phyloP scores from a whole-genome alignment of 139 green algal genomes.

The Micractinium sp. region DNA sequence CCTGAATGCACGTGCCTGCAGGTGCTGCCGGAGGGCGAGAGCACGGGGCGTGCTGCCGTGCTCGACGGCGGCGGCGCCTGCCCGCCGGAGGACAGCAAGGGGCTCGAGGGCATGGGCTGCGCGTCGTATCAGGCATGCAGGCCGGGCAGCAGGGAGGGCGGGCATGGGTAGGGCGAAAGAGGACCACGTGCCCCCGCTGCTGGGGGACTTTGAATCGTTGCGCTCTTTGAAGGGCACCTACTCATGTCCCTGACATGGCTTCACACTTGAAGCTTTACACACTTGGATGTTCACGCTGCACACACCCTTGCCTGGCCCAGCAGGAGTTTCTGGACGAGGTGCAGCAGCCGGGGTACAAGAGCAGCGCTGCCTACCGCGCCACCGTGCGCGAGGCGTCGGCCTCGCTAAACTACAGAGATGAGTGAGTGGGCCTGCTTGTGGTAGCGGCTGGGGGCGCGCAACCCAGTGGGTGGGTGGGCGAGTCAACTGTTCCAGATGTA shows the following conservation, averaged over 20 bases:
- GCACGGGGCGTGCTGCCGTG: background rate
- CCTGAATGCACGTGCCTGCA: background rate
- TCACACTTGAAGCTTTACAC: background rate
- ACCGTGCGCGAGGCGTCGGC: background rate
- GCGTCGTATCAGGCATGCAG: background rate
- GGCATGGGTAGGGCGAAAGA: background rate
- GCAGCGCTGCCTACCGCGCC: background rate
- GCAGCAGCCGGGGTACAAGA: background rate
- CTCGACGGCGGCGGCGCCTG: background rate
- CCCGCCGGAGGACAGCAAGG: constrained; percentile 2
- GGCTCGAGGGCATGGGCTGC: background rate
- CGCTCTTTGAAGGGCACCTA: no score
- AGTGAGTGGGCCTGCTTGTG: background rate
- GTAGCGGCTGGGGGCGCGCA: no score
- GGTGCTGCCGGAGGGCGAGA: background rate
- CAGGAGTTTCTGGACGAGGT: background rate
- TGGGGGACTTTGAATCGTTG: no score
- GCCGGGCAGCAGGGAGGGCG: background rate
- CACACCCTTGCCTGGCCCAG: background rate
- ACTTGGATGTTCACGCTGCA: background rate
- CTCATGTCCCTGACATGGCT: no score
- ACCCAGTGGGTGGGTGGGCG: no score
- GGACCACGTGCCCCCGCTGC: background rate
- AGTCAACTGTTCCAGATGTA: no score
- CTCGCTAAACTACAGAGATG: background rate